These are phyloP conservation scores for Amniculicola lignicola DNA, from an alignment of 495 filamentous ascomycete species.

Conservation along the genomic window DNA sequence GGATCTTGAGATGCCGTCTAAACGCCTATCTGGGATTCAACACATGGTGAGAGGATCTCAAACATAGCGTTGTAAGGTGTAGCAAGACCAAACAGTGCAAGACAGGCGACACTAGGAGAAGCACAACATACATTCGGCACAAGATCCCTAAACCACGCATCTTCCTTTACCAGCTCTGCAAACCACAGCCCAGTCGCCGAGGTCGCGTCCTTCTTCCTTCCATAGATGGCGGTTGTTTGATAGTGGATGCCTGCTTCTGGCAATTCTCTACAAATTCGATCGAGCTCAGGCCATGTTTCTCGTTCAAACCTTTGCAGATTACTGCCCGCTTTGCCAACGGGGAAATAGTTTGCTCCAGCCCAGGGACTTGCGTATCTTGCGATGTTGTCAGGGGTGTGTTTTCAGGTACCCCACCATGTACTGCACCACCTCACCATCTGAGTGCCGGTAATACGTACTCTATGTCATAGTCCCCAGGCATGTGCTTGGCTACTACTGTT, in stretches of 20 bases:
- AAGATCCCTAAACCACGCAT: slow-evolving; percentile 81
- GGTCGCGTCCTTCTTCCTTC: slow-evolving; percentile 58
- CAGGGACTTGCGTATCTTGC: slow-evolving; percentile 90
- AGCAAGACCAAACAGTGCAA: no score
- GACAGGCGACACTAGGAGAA: no score
- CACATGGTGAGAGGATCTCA: no score
- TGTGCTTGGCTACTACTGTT: slow-evolving; percentile 88
- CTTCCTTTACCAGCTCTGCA: slow-evolving; percentile 59
- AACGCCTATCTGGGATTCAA: no score
- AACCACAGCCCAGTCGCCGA: slow-evolving; percentile 52
- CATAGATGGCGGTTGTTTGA: slow-evolving; percentile 65
- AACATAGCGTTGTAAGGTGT: no score
- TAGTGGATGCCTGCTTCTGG: slow-evolving; percentile 90
- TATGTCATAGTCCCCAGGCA: slow-evolving; percentile 97
- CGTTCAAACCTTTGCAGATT: slow-evolving; percentile 52
- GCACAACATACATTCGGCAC: slow-evolving; percentile 66
- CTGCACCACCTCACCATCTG: no score
- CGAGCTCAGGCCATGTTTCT: slow-evolving; percentile 44
- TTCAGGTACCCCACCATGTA: no score
- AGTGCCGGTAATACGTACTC: no score
- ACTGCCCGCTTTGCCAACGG: slow-evolving; percentile 56
- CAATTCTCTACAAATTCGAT: slow-evolving; percentile 55
- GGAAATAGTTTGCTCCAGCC: slow-evolving; percentile 90
- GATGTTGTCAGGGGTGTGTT: no score
- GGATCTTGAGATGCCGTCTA: no score